A percentile compares a stretch with the other conserved stretches of the same genome.
Conservation (phyloP, 2,329 filamentous ascomycete genomes). For the Epichloe scottii region DNA sequence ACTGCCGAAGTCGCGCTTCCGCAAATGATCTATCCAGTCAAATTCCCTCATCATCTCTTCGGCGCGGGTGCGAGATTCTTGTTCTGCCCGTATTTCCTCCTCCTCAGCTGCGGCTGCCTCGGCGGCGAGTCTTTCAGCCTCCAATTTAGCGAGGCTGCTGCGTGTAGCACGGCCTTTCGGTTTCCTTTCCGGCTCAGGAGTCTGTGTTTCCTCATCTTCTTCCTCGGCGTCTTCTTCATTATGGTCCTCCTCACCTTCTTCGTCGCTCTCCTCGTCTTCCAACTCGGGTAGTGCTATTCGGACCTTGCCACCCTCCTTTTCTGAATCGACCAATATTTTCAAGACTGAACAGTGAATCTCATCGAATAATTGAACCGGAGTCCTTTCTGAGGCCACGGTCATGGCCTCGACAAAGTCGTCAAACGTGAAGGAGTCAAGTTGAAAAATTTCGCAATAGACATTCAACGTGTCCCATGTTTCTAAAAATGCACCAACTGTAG, state of each 20-base stretch:
- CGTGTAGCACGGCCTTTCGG: slow-evolving; percentile 61
- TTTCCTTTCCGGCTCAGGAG: slow-evolving; percentile 60
- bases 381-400: slow-evolving; percentile 59
- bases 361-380: slow-evolving; percentile 72
- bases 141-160: slow-evolving; percentile 72
- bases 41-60: slow-evolving; percentile 62
- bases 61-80: slow-evolving; percentile 51
- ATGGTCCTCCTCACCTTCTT: slow-evolving; percentile 48
- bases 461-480: slow-evolving; percentile 96
- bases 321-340: slow-evolving; percentile 69
- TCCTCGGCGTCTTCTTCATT: slow-evolving; percentile 41
- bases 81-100: slow-evolving; percentile 31
- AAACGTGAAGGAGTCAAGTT: slow-evolving; percentile 92
- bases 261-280: slow-evolving; percentile 57
- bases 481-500: slow-evolving; percentile 71
- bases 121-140: slow-evolving; percentile 55
- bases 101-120: slow-evolving; percentile 44
- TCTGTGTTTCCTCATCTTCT: slow-evolving; percentile 39
- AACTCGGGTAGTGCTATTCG: slow-evolving; percentile 68
- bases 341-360: slow-evolving; percentile 87
- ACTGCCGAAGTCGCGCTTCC: slow-evolving; percentile 70
- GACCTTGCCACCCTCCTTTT: slow-evolving; percentile 64
- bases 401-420: slow-evolving; percentile 91
- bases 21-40: slow-evolving; percentile 76
- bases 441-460: slow-evolving; percentile 92